Evolutionary conservation across 2,329 filamentous ascomycete species (phyloP).

Genomic region (Colletotrichum karsti): DNA sequence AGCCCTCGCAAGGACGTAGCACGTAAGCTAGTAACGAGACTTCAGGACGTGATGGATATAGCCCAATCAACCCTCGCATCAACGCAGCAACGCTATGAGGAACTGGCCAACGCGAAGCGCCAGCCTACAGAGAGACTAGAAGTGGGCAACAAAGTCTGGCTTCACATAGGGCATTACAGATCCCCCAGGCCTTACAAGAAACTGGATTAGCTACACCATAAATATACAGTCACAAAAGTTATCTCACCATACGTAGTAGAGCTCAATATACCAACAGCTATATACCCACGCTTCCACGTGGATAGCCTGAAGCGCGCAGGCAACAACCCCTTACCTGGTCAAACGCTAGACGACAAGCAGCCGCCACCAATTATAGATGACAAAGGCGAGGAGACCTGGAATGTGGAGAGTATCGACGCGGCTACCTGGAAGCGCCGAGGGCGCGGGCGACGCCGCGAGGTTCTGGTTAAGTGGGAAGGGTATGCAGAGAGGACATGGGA

Average conservation of each 20-base stretch:
- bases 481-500: too few relatives aligned
- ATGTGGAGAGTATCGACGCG: background rate
- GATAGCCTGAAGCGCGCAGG: background rate
- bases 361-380: background rate
- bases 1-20: too few relatives aligned
- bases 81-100: background rate
- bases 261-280: background rate
- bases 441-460: too few relatives aligned
- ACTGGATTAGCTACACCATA: background rate
- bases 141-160: background rate
- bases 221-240: background rate
- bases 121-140: background rate
- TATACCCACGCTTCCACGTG: background rate
- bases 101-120: background rate
- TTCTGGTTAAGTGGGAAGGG: too few relatives aligned
- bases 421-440: background rate
- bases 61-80: background rate
- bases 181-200: background rate
- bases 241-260: background rate
- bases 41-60: background rate
- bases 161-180: background rate
- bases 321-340: background rate
- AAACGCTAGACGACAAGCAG: background rate
- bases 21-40: background rate
- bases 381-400: background rate